phyloP scores from a whole-genome alignment of 2,329 filamentous ascomycete species.

The Capronia americana region DNA sequence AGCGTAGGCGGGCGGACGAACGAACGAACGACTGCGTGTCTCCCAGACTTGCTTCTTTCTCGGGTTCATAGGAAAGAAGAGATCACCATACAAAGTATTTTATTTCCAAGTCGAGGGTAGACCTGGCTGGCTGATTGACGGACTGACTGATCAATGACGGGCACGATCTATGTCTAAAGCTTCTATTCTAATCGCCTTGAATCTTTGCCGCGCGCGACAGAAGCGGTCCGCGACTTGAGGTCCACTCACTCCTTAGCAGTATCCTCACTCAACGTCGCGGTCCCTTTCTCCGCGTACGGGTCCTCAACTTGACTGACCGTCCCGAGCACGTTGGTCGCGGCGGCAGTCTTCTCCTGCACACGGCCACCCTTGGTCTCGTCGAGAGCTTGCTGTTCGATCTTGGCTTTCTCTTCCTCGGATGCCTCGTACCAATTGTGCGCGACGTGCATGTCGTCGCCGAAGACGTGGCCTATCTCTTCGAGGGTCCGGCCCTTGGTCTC shows the following conservation, averaged over 20 bases:
- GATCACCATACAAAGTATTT: no score
- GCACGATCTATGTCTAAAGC: neutral
- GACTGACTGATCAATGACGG: neutral
- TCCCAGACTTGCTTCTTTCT: no score
- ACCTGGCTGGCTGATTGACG: no score
- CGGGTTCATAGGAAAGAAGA: no score
- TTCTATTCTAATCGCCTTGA: neutral
- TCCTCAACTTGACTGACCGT: neutral
- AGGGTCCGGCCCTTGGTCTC: slow-evolving; percentile 45
- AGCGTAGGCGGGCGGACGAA: neutral
- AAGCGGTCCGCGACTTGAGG: neutral
- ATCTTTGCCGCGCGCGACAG: neutral
- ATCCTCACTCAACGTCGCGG: neutral
- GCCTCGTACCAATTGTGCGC: slow-evolving; percentile 40
- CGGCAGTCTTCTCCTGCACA: slow-evolving; percentile 22
- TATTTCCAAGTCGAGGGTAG: neutral
- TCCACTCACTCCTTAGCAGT: neutral
- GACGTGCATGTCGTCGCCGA: slow-evolving; percentile 42
- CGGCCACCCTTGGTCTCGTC: slow-evolving; percentile 28
- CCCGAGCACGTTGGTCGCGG: neutral
- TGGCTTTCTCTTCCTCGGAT: slow-evolving; percentile 41
- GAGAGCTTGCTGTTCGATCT: slow-evolving; percentile 28
- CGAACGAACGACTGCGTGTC: neutral
- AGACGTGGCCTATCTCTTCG: slow-evolving; percentile 44
- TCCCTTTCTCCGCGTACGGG: neutral